phyloP scores from a whole-genome alignment of 805 yeast genomes.

The Blastobotrys attinorum region DNA sequence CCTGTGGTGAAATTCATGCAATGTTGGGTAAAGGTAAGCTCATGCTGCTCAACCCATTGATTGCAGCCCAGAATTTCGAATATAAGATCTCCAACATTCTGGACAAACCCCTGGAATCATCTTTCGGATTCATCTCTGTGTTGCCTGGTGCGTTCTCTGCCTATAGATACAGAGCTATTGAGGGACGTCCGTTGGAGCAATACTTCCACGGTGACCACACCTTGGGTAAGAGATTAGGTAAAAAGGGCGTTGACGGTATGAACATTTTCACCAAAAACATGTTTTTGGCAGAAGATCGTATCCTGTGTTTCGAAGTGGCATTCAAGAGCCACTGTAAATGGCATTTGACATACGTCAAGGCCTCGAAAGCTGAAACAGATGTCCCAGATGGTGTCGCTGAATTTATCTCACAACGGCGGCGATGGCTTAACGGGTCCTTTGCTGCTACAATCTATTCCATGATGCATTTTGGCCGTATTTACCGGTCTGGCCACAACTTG shows the following conservation, averaged over 20 bases:
- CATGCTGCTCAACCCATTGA: constrained; percentile 46
- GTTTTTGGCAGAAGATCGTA: constrained; percentile 66
- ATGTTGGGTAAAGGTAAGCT: constrained; percentile 39
- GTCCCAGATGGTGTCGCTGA: constrained; percentile 58
- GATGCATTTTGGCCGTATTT: constrained; percentile 47
- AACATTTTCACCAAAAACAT: constrained; percentile 60
- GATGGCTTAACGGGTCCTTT: constrained; percentile 66
- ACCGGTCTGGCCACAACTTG: constrained; percentile 46
- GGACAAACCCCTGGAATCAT: constrained; percentile 59
- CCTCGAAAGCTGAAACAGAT: constrained; percentile 60
- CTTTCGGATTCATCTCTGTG: constrained; percentile 57
- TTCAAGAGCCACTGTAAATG: constrained; percentile 51
- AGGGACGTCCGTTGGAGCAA: constrained; percentile 57
- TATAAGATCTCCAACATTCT: constrained; percentile 59
- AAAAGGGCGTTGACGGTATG: constrained; percentile 49
- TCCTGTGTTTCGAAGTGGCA: constrained; percentile 55
- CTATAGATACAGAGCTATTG: constrained; percentile 50
- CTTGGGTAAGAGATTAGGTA: constrained; percentile 37
- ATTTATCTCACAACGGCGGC: constrained; percentile 54
- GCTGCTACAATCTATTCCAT: constrained; percentile 48
- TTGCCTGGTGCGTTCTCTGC: constrained; percentile 67
- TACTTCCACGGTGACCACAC: constrained; percentile 62
- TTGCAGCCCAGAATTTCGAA: constrained; percentile 60
- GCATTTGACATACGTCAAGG: constrained; percentile 56
- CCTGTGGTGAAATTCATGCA: constrained; percentile 66